Evolutionary conservation across 495 filamentous ascomycete species (phyloP), one percentile per base, ranked within the genome.

Genomic region (Aspergillus haitiensis): DNA sequence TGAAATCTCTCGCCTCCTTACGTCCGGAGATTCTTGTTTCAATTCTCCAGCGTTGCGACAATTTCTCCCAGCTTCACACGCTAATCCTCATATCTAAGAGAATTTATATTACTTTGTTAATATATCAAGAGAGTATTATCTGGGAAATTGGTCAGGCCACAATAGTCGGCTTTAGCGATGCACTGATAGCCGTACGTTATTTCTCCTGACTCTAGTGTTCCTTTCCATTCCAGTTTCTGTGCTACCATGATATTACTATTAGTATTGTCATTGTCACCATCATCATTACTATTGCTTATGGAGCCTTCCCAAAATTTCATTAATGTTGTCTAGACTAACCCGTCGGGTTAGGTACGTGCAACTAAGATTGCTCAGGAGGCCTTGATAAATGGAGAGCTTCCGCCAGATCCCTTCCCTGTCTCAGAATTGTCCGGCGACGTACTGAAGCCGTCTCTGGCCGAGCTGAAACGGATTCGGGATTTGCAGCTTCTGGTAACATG

Each of bases 391-490:
- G 40, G 31, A 11, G 40, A 54, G 32, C 58, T 60, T 40, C 58
- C 58, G 37, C 58, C 58, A 37, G 15, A 37, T 18, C 49, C 58
- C 1, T 60, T 54, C 42, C 58, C 49, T 1, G 34, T 54, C 27
- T 36, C 12, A 2, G 2, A 27, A 1, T 40, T 60, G 13, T 35
- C 36, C 36, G 50, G 58, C 34, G 39, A 47, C 0, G 31, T 10
- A 9, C 6, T 0, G 11, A 52, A 53, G 8, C 57, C 58, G 0
- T 48, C 39, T 1, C 39, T 53, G 5, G 7, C 33, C 4, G 58
- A 60, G 7, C 5, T 54, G 8, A 46, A 54, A 16, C 16, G 5
- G 1, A 16, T 58, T 33, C 55, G 16, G 0, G 6, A 50, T 13
- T 33, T 58, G 0, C 12, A 33, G 9, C 0, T n/a, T 4, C 5